Evolutionary conservation across 2,329 filamentous ascomycete genomes (phyloP), one percentile per base, ranked within the genome.

Genomic region (Cercospora sesami): DNA sequence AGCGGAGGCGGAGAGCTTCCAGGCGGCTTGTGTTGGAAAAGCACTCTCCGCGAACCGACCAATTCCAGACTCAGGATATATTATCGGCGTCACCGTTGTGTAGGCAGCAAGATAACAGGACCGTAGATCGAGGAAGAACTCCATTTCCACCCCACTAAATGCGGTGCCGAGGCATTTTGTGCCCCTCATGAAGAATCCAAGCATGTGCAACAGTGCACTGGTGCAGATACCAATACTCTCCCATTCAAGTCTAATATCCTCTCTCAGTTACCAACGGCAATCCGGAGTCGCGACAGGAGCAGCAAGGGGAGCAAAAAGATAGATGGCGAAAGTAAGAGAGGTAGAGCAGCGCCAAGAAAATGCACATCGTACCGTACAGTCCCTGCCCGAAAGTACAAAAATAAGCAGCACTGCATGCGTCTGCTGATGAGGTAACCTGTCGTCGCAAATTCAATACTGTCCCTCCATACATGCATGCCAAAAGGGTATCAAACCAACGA

Each of bases 41-140:
- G 45, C 26, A 33, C 30, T 51, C 21, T 26, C 51, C 33, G 48
- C 62, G 62, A 64, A 10, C 62, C 31, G 53, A 58, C 62, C 62
- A 64, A 55, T 64, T 26, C 42, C 28, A 55, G 61, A 45, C 61
- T 63, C 10, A 39, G 51, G 33, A 58, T 33, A 31, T 18, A 10
- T 18, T 59, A 28, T 58, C 33, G 31, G n/a, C 48, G 33, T 39
- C 8, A 14, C 23, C 62, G 26, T 23, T 58, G n/a, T 53, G 14
- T 23, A 64, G 62, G 62, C 62, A 64, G 62, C 62, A 64, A 36
- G 42, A 64, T 63, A 55, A 16, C 45, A 36, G 55, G 28, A 39
- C 4, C 12, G 42, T 63, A 48, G 33, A 64, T 55, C 31, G 30
- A 21, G 26, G 31, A 33, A 30, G 28, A 16, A 33, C 31, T 59